Evolutionary conservation across 2,329 filamentous ascomycete species (phyloP).

Genomic region (Chaetomium olivaceum): DNA sequence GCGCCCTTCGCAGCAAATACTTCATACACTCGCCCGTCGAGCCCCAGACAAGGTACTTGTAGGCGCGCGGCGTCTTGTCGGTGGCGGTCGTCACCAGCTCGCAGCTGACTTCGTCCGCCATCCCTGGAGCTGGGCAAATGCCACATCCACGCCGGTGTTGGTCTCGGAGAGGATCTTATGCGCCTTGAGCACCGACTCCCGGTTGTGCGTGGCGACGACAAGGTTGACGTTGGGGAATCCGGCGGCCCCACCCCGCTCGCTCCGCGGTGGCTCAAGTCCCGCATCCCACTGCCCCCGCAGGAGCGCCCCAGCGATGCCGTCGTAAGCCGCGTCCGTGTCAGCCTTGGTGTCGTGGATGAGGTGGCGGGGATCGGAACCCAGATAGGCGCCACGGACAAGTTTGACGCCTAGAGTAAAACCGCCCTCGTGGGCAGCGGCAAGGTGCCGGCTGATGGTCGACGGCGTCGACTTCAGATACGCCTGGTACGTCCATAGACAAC

Average conservation of each 20-base stretch:
- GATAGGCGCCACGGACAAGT: constrained; percentile 73
- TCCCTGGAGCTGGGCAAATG: constrained; percentile 83
- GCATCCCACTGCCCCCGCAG: constrained; percentile 63
- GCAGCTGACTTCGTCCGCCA: constrained; percentile 90
- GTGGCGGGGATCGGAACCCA: constrained; percentile 67
- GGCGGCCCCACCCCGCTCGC: constrained; percentile 32
- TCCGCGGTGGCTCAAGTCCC: constrained; percentile 47
- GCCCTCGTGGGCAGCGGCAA: constrained; percentile 57
- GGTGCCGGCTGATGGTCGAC: constrained; percentile 57
- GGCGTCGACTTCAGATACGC: constrained; percentile 70
- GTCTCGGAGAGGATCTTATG: constrained; percentile 53
- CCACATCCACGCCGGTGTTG: constrained; percentile 44
- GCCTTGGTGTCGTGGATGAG: constrained; percentile 72
- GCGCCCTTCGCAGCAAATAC: constrained; percentile 70
- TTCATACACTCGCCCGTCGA: constrained; percentile 80
- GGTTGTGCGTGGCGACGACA: constrained; percentile 83
- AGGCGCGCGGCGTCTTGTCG: constrained; percentile 42
- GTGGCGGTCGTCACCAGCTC: constrained; percentile 47
- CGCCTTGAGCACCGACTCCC: constrained; percentile 63
- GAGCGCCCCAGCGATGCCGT: constrained; percentile 67
- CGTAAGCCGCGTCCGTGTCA: constrained; percentile 71
- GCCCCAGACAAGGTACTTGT: constrained; percentile 71
- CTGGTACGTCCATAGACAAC: constrained; percentile 82
- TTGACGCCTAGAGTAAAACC: constrained; percentile 72
- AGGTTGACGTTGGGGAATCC: constrained; percentile 61